Evolutionary conservation across 768 basidiomycete species (phyloP).

Genomic region (Collybia nuda): DNA sequence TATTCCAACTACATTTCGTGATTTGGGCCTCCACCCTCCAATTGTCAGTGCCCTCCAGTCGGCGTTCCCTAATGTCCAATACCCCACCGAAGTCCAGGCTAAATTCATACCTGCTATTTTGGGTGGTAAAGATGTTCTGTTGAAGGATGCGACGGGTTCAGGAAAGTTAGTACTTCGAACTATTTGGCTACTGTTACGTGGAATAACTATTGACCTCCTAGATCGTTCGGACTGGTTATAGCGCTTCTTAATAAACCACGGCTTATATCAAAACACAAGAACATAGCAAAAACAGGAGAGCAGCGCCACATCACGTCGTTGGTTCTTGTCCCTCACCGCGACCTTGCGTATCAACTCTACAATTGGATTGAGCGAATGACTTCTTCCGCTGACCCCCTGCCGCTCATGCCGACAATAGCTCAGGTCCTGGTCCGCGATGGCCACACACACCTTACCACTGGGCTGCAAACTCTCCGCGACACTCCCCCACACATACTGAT

Average conservation of each 20-base stretch:
- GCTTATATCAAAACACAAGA: conserved; percentile 19
- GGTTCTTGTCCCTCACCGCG: conserved; percentile 71
- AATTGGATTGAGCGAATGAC: conserved; percentile 64
- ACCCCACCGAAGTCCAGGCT: conserved; percentile 60
- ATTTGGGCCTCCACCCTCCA: conserved; percentile 49
- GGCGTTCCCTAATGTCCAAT: conserved; percentile 61
- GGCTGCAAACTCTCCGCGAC: conserved; percentile 34
- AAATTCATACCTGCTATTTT: conserved; percentile 63
- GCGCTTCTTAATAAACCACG: conserved; percentile 63
- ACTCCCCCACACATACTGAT: conserved; percentile 67
- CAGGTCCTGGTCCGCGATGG: conserved; percentile 65
- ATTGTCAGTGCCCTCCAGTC: conserved; percentile 48
- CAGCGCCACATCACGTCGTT: conserved; percentile 47
- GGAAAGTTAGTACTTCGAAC: conserved; percentile 55
- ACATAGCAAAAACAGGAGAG: conserved; percentile 16
- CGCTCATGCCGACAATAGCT: conserved; percentile 41
- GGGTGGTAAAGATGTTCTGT: conserved; percentile 54
- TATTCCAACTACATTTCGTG: conserved; percentile 37
- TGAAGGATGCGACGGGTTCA: conserved; percentile 73
- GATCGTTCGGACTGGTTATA: conserved; percentile 71
- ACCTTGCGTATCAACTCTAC: conserved; percentile 65
- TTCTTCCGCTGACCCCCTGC: conserved; percentile 24
- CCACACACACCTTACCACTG: conserved; percentile 35
- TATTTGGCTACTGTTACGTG: conserved; percentile 1
- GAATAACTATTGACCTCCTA: conserved; percentile 22